These are phyloP conservation scores for Ephemerocybe angulata DNA, from an alignment of 768 basidiomycete species.

Conservation along the genomic window DNA sequence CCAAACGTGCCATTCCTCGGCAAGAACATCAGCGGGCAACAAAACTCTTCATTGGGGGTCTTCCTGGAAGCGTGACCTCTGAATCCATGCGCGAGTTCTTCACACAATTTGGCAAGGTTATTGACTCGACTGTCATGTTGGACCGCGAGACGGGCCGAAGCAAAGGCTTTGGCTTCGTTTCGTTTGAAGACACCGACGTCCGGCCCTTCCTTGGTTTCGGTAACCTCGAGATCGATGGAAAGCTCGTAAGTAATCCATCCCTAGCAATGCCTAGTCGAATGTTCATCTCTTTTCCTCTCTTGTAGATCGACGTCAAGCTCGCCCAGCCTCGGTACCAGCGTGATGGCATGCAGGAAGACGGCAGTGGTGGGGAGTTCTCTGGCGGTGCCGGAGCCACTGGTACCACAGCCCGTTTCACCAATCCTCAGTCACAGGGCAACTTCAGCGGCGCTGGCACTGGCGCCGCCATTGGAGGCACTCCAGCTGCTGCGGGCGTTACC, in stretches of 20 bases:
- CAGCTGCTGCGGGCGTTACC: conserved; percentile 29
- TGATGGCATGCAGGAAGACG: conserved; percentile 34
- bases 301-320: conserved; percentile 93
- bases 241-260: conserved; percentile 59
- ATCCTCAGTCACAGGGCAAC: conserved; percentile 32
- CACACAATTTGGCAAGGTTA: conserved; percentile 89
- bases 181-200: conserved; percentile 89
- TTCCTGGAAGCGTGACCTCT: conserved; percentile 88
- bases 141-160: conserved; percentile 93
- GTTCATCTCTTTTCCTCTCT: background rate
- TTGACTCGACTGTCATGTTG: conserved; percentile 98
- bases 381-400: conserved; percentile 18
- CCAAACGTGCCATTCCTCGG: conserved; percentile 97
- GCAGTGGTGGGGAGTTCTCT: conserved; percentile 17
- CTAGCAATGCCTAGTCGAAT: no score
- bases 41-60: conserved; percentile 94
- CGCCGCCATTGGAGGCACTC: conserved; percentile 49
- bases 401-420: conserved; percentile 15
- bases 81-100: conserved; percentile 94
- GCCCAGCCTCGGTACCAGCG: conserved; percentile 89
- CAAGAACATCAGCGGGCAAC: conserved; percentile 92
- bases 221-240: conserved; percentile 90
- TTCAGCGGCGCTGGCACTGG: conserved; percentile 30
- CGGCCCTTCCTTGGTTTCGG: conserved; percentile 86
- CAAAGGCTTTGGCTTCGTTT: conserved; percentile 98